Percentiles rank a stretch among this genome's conserved stretches.
Conservation (phyloP, 768 basidiomycete species). For the Rubroboletus pulcherrimus region DNA sequence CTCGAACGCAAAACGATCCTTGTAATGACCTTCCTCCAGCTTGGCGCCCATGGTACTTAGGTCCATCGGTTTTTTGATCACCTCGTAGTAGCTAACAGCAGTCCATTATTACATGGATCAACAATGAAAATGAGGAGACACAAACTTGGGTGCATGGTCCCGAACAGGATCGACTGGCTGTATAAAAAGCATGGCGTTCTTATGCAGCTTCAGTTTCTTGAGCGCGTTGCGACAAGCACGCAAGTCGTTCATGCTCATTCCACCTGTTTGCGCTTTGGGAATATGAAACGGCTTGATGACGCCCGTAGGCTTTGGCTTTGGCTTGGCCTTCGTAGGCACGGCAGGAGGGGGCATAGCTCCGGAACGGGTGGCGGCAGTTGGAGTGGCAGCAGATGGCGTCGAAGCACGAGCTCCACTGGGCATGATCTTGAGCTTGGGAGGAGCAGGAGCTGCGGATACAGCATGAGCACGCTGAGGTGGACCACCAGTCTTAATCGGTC, state of each 20-base stretch:
- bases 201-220: slow-evolving; percentile 75
- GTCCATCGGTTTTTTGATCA: slow-evolving; percentile 95
- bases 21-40: slow-evolving; percentile 81
- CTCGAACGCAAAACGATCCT: slow-evolving; percentile 78
- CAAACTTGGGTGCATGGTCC: slow-evolving; percentile 82
- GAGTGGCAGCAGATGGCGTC: slow-evolving; percentile 17
- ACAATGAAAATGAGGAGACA: background rate
- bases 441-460: slow-evolving; percentile 26
- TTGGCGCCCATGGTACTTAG: slow-evolving; percentile 85
- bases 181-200: slow-evolving; percentile 69
- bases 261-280: slow-evolving; percentile 69
- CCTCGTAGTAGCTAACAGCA: slow-evolving; percentile 74
- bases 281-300: slow-evolving; percentile 42
- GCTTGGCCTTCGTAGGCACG: slow-evolving; percentile 25
- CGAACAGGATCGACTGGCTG: slow-evolving; percentile 96
- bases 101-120: background rate
- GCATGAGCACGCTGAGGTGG: slow-evolving; percentile 31
- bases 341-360: slow-evolving; percentile 31
- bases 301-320: slow-evolving; percentile 25
- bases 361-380: slow-evolving; percentile 7
- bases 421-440: slow-evolving; percentile 55
- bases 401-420: slow-evolving; percentile 16
- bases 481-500: slow-evolving; percentile 34
- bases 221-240: slow-evolving; percentile 71
- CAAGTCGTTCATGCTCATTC: slow-evolving; percentile 75